Evolutionary conservation across 2,329 filamentous ascomycete species (phyloP).

Genomic region (Xylariaceae sp.): DNA sequence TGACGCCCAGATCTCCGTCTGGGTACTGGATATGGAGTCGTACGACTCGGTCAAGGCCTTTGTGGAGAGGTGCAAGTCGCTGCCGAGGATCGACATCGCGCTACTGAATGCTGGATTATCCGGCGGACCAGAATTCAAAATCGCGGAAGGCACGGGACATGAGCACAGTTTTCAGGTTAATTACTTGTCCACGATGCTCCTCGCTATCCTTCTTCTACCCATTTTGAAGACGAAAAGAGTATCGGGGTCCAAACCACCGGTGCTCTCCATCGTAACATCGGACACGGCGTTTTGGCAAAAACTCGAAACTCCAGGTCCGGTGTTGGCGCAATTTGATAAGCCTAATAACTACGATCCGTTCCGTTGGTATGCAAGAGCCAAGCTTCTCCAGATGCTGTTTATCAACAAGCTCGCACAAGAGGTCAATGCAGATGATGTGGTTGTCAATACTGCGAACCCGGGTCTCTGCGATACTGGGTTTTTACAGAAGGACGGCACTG

Average conservation of each 20-base stretch:
- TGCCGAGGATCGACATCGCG: conserved; percentile 41
- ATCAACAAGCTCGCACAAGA: conserved; percentile 19
- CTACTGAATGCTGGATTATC: conserved; percentile 44
- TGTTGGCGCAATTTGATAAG: conserved; percentile 15
- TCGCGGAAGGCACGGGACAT: conserved; percentile 33
- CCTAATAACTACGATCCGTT: conserved; percentile 9
- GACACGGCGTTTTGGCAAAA: conserved; percentile 21
- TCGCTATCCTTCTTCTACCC: conserved; percentile 33
- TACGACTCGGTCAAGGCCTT: conserved; percentile 44
- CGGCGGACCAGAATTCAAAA: conserved; percentile 16
- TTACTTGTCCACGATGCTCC: conserved; percentile 35
- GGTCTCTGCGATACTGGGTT: conserved; percentile 17
- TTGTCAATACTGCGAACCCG: conserved; percentile 23
- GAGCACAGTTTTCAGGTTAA: conserved; percentile 42
- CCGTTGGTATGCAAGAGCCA: conserved; percentile 20
- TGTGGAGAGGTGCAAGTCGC: conserved; percentile 29
- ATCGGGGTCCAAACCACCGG: conserved; percentile 10
- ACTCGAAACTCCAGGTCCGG: conserved; percentile 15
- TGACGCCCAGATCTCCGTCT: conserved; percentile 39
- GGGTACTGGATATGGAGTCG: conserved; percentile 41
- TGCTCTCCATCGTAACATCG: conserved; percentile 29
- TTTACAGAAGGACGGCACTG: not conserved
- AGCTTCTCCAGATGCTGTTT: conserved; percentile 23
- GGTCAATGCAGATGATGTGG: conserved; percentile 17
- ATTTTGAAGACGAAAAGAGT: conserved; percentile 20